Conservation (phyloP, 2,329 filamentous ascomycete species). For the Fusarium nisikadoi region DNA sequence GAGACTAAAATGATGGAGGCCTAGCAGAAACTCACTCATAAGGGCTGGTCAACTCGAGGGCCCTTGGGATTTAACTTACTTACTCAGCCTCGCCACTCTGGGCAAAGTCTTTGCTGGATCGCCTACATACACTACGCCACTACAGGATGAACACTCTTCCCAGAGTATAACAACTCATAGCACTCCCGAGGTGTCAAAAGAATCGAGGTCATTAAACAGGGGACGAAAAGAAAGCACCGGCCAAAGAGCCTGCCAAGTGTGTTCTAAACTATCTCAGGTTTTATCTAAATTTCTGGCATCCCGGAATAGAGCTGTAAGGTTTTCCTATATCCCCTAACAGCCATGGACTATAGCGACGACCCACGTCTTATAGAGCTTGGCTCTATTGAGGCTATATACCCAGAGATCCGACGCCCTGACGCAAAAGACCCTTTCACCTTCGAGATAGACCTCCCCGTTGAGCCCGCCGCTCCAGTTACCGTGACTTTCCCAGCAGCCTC, state of each 20-base stretch:
- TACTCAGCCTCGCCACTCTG: slow-evolving; percentile 22
- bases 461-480: slow-evolving; percentile 63
- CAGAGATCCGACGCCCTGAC: slow-evolving; percentile 65
- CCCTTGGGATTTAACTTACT: slow-evolving; percentile 1
- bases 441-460: slow-evolving; percentile 67
- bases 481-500: slow-evolving; percentile 66
- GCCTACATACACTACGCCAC: slow-evolving; percentile 8
- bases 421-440: slow-evolving; percentile 59
- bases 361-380: slow-evolving; percentile 68
- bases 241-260: neutral
- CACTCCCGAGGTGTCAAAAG: neutral
- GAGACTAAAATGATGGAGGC: slow-evolving; percentile 26
- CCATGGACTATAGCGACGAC: slow-evolving; percentile 59
- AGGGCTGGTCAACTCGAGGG: slow-evolving; percentile 8
- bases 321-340: neutral
- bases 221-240: neutral
- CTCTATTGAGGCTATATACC: slow-evolving; percentile 72
- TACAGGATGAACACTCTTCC: slow-evolving; percentile 37
- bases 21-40: slow-evolving; percentile 4
- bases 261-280: neutral
- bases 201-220: neutral
- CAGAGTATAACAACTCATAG: slow-evolving; percentile 11
- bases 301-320: neutral
- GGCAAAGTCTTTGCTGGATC: slow-evolving; percentile 10
- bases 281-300: neutral